Conservation (phyloP, 805 yeast genomes). For the Huiozyma sinensis region DNA sequence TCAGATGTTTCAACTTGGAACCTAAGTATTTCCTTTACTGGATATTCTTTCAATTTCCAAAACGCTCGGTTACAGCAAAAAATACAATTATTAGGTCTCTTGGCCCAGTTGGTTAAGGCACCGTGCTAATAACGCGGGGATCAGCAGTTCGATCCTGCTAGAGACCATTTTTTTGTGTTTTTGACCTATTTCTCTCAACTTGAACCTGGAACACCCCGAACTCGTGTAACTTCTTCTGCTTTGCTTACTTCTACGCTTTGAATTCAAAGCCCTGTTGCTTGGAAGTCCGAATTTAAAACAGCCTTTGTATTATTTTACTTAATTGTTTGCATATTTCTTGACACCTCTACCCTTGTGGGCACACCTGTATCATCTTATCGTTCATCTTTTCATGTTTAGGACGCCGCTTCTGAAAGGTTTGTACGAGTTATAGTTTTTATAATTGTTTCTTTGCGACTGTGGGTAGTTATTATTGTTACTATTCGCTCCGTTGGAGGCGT, state of each 20-base stretch:
- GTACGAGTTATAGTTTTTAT: conserved; percentile 12
- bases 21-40: background rate
- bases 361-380: no score
- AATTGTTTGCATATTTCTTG: no score
- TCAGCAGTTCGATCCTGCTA: conserved; percentile 26
- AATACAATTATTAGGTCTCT: conserved; percentile 11
- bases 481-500: conserved; percentile 4
- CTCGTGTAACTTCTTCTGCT: background rate
- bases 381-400: conserved; percentile 4
- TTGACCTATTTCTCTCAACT: background rate
- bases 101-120: conserved; percentile 28
- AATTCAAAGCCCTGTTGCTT: no score
- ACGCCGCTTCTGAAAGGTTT: conserved; percentile 19
- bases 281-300: no score
- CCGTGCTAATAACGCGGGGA: conserved; percentile 26
- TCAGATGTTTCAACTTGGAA: no score
- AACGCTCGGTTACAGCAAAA: no score
- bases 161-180: conserved; percentile 14
- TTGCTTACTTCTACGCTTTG: no score
- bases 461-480: background rate
- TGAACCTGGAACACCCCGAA: background rate
- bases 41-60: no score
- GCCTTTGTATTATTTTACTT: no score
- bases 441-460: conserved; percentile 1
- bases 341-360: no score